Evolutionary conservation across 257 asterid genomes (phyloP).

Genomic region (Fraxinus excelsior): DNA sequence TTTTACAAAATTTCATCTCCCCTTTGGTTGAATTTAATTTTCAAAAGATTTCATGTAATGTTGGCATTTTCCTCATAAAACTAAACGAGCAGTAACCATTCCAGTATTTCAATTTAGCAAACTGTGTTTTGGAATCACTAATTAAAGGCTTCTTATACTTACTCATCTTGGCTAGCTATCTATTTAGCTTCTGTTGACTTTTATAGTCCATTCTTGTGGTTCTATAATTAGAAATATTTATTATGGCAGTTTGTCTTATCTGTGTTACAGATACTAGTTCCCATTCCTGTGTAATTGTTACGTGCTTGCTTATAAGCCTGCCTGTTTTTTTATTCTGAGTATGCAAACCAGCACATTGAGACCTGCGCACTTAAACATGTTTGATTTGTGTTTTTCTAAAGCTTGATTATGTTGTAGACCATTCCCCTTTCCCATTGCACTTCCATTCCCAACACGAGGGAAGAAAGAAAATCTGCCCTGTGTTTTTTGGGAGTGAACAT

Average conservation of each 20-base stretch:
- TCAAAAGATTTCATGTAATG: constrained; percentile 1
- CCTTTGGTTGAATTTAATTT: not conserved
- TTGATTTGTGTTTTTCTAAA: not conserved
- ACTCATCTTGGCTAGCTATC: not conserved
- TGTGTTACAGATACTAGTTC: not conserved
- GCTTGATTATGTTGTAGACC: not conserved
- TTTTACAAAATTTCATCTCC: not conserved
- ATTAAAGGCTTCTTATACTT: not conserved
- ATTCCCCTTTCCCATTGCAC: not conserved
- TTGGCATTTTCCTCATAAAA: not conserved
- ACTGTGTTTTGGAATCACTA: not conserved
- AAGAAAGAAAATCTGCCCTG: not conserved
- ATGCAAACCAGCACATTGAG: not conserved
- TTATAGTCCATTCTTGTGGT: not conserved
- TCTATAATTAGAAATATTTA: not conserved
- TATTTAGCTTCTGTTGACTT: too few relatives aligned
- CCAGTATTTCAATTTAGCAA: not conserved
- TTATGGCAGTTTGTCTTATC: constrained; percentile 5
- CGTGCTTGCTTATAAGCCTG: not conserved
- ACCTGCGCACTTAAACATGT: not conserved
- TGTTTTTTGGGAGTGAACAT: not conserved
- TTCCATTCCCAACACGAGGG: not conserved
- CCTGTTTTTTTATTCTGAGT: not conserved
- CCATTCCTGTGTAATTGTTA: not conserved
- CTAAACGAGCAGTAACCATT: not conserved